phyloP scores from a whole-genome alignment of 1,284 basidiomycete species.

The Cutaneotrichosporon curvatum region DNA sequence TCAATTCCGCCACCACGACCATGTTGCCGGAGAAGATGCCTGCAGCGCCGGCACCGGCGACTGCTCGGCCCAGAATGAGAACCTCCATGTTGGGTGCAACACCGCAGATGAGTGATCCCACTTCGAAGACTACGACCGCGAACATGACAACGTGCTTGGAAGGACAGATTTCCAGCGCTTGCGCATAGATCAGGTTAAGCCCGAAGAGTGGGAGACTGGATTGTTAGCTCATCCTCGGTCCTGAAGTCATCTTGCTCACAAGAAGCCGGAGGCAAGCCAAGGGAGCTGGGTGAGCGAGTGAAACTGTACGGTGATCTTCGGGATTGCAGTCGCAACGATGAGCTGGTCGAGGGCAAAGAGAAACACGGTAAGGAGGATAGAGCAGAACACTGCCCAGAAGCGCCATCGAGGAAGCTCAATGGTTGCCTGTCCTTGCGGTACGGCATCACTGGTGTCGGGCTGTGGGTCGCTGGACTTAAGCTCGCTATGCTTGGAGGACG shows the following conservation, averaged over 20 bases:
- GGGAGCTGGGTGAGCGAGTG: constrained; percentile 47
- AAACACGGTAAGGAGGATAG: constrained; percentile 39
- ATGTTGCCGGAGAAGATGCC: constrained; percentile 49
- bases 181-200: constrained; percentile 46
- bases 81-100: constrained; percentile 49
- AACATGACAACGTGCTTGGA: constrained; percentile 46
- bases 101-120: constrained; percentile 53
- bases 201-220: constrained; percentile 41
- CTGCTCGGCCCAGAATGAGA: constrained; percentile 50
- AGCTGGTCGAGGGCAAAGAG: constrained; percentile 47
- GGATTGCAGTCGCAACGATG: constrained; percentile 47
- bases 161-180: constrained; percentile 44
- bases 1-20: constrained; percentile 42
- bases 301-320: constrained; percentile 44
- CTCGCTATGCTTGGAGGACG: too few relatives aligned
- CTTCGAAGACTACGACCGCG: constrained; percentile 49
- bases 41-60: constrained; percentile 51
- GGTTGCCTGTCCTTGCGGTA: background rate
- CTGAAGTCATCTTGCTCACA: constrained; percentile 18
- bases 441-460: too few relatives aligned
- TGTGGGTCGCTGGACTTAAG: too few relatives aligned
- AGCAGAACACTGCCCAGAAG: constrained; percentile 34
- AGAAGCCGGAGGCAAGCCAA: constrained; percentile 44
- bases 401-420: constrained; percentile 12
- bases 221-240: background rate